Evolutionary conservation across 768 basidiomycete genomes (phyloP).

Genomic region (Naganishia onofrii): DNA sequence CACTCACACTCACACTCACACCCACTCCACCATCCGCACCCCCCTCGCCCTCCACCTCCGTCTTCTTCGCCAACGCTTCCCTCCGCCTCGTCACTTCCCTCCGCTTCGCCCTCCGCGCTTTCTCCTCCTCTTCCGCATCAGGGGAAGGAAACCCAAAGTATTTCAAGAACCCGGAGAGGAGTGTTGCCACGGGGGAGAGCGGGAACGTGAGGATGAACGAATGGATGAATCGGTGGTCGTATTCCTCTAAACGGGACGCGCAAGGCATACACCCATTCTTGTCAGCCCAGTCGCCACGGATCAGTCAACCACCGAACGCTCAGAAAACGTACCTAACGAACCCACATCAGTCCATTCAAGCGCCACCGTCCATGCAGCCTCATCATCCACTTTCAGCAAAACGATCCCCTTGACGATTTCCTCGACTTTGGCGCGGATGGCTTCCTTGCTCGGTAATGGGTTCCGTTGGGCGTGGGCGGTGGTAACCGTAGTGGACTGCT

Average conservation of each 20-base stretch:
- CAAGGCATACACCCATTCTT: not conserved
- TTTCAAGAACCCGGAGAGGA: constrained; percentile 68
- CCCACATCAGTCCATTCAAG: constrained; percentile 72
- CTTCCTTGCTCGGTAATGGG: constrained; percentile 42
- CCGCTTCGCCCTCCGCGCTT: constrained; percentile 28
- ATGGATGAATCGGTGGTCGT: constrained; percentile 61
- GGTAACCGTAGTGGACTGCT: no score
- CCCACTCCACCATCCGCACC: not conserved
- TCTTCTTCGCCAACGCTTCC: constrained; percentile 39
- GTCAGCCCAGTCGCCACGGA: constrained; percentile 7
- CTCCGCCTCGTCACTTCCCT: constrained; percentile 8
- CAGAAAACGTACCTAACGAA: constrained; percentile 60
- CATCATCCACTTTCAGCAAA: constrained; percentile 70
- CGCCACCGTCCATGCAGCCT: constrained; percentile 74
- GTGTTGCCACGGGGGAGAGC: constrained; percentile 57
- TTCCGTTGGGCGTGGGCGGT: no score
- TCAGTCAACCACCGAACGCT: not conserved
- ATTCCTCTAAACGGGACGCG: constrained; percentile 57
- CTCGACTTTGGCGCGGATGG: constrained; percentile 64
- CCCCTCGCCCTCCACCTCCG: constrained; percentile 36
- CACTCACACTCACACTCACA: constrained; percentile 14
- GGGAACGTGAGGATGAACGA: constrained; percentile 70
- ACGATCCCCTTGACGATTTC: constrained; percentile 72
- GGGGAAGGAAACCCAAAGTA: constrained; percentile 59
- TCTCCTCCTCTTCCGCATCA: constrained; percentile 56